These are phyloP conservation scores for Cryphonectria nitschkei DNA, from an alignment of 2,329 filamentous ascomycete species.

Conservation along the genomic window DNA sequence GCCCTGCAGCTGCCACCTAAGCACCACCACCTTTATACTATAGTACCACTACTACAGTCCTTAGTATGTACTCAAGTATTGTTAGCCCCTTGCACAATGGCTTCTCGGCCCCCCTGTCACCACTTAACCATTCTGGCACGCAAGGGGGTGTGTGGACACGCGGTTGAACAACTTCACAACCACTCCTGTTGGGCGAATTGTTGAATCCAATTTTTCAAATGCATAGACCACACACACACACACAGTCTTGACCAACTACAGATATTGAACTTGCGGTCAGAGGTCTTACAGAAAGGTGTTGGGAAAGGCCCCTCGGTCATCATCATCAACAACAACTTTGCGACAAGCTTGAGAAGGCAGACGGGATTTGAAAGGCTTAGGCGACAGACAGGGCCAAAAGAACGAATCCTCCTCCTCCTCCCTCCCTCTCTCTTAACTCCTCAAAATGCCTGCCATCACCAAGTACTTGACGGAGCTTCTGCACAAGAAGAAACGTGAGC, in stretches of 20 bases:
- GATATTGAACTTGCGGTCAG: neutral
- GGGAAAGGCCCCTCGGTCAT: neutral
- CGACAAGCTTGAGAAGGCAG: neutral
- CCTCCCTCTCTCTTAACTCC: neutral
- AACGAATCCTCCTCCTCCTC: neutral
- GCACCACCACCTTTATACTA: neutral
- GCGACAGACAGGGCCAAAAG: neutral
- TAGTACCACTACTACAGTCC: neutral
- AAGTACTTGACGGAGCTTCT: slow-evolving; percentile 23
- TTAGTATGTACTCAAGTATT: neutral
- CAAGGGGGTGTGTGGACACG: neutral
- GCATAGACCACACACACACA: too few relatives aligned
- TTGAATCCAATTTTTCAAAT: neutral
- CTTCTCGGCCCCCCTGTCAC: neutral
- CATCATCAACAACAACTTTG: neutral
- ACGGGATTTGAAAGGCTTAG: neutral
- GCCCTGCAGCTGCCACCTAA: neutral
- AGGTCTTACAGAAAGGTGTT: neutral
- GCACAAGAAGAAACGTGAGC: slow-evolving; percentile 25
- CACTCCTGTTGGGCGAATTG: neutral
- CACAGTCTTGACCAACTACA: neutral
- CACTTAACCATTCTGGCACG: neutral
- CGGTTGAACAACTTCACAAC: neutral
- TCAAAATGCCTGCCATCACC: slow-evolving; percentile 27
- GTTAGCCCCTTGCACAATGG: slow-evolving; percentile 6